phyloP scores from a whole-genome alignment of 2,329 filamentous ascomycete species.

The Chaetomium strumarium region DNA sequence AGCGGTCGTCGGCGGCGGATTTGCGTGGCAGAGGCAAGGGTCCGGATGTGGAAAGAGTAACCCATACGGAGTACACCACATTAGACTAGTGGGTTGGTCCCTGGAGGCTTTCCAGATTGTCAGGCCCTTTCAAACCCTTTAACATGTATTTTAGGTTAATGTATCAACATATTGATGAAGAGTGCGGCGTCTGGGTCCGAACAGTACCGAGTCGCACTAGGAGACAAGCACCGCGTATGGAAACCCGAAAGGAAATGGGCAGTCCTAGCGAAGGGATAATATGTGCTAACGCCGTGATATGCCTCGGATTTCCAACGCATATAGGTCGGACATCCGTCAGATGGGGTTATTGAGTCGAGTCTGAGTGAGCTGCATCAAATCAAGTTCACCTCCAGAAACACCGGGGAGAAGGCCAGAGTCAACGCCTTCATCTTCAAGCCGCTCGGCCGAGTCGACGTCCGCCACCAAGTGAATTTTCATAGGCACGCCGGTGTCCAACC shows the following conservation, averaged over 20 bases:
- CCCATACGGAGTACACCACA: too few species aligned
- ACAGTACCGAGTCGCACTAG: constrained; percentile 5
- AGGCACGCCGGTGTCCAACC: constrained; percentile 26
- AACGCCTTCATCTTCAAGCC: constrained; percentile 30
- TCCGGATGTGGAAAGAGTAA: too few species aligned
- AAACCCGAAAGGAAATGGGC: background rate
- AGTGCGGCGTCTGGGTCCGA: constrained; percentile 22
- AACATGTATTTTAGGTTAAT: constrained; percentile 1
- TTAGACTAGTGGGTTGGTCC: too few species aligned
- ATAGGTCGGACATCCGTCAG: constrained; percentile 22
- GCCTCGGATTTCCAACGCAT: constrained; percentile 4
- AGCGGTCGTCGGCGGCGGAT: too few species aligned
- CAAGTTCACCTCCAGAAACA: constrained; percentile 16
- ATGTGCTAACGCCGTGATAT: constrained; percentile 6
- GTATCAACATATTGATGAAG: constrained; percentile 20
- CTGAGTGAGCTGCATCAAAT: constrained; percentile 25
- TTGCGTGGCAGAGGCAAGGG: too few species aligned
- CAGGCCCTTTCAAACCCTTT: background rate
- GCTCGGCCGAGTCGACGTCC: constrained; percentile 29
- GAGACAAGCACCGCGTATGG: background rate
- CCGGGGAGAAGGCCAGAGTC: constrained; percentile 24
- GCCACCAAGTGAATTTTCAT: constrained; percentile 31
- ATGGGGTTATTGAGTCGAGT: constrained; percentile 21
- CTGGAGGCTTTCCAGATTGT: too few species aligned
- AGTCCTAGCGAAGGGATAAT: background rate